Percentiles rank a stretch among this genome's conserved stretches.
Conservation (phyloP, 176 grass and related monocot genomes). For the Cenchrus fungigraminus region DNA sequence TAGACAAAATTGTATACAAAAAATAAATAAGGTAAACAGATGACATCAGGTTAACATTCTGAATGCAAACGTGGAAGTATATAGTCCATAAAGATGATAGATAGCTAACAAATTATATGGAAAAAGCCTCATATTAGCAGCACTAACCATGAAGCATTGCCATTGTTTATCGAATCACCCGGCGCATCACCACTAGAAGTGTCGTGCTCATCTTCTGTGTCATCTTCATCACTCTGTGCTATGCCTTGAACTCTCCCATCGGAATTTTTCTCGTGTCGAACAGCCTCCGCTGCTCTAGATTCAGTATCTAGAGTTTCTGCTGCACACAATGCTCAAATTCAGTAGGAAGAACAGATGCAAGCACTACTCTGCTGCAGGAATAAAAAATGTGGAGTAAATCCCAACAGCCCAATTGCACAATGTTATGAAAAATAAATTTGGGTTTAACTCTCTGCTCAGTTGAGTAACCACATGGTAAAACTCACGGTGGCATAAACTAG, state of each 20-base stretch:
- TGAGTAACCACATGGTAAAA: too few relatives aligned
- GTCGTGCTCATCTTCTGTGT: slow-evolving; percentile 1
- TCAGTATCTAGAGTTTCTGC: slow-evolving; percentile 22
- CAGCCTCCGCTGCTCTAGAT: not conserved
- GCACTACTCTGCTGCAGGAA: not conserved
- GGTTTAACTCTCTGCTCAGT: too few relatives aligned
- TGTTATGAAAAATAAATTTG: too few relatives aligned
- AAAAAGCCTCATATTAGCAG: not conserved
- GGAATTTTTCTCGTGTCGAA: slow-evolving; percentile 10
- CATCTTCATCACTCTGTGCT: slow-evolving; percentile 38
- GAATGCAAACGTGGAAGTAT: not conserved
- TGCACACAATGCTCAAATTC: not conserved
- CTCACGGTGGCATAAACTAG: too few relatives aligned
- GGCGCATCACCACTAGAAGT: slow-evolving; percentile 8
- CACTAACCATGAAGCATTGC: slow-evolving; percentile 45
- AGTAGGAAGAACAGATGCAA: not conserved
- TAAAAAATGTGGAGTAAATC: not conserved
- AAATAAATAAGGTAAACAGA: slow-evolving; percentile 1
- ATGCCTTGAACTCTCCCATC: slow-evolving; percentile 15
- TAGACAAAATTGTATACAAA: not conserved
- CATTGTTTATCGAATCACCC: slow-evolving; percentile 30
- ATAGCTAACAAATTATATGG: not conserved
- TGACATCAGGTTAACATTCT: not conserved
- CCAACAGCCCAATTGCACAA: too few relatives aligned
- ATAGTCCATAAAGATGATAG: not conserved